Base-by-base conservation (phyloP, 2,329 filamentous ascomycete species). In the Alternaria ethzedia region DNA sequence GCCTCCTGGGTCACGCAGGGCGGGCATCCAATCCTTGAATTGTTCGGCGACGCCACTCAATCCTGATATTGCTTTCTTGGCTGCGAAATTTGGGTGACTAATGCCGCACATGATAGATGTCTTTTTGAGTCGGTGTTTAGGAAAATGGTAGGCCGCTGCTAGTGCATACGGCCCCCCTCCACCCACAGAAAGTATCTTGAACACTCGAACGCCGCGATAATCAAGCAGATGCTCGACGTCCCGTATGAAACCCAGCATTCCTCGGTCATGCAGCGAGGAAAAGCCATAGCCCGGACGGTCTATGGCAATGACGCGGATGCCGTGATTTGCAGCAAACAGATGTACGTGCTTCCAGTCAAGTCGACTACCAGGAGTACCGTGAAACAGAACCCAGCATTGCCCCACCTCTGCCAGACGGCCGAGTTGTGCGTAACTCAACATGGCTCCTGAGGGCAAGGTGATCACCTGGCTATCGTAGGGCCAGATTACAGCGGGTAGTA, bases 341-440 rank as follows among this genome's bases (percentile, higher is more conserved):
- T 43, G 44, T 41, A 41, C 12, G 7, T 6, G 4, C 5, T 6
- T 25, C 17, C 6, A 43, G 4, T 5, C 15, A 10, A 57, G 8
- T n/a, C 55, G 55, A 28, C 28, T 20, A 43, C 55, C 21, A 23
- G 55, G 45, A 50, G 55, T 57, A 23, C 55, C 52, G 15, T 57
- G 45, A 20, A 57, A 57, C 6, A 43, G 5, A 20, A 57, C 28
- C 55, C 45, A 57, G 30, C 32, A 32, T 50, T 57, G 30, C 23
- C 55, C 55, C 23, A 41, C 30, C 11, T 57, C 55, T 49, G 20
- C 49, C 15, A 20, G 8, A 17, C 45, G 45, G 17, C 45, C 55
- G 28, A 57, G 20, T 20, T 30, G 45, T 43, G 55, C 55, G 45
- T 57, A 50, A 50, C 45, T 57, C 30, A 57, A 43, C 32, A 21